Percentiles rank a stretch among this genome's conserved stretches.
These are phyloP conservation scores for Suillus tomentosus DNA, from an alignment of 768 basidiomycete species.

Conservation along the genomic window DNA sequence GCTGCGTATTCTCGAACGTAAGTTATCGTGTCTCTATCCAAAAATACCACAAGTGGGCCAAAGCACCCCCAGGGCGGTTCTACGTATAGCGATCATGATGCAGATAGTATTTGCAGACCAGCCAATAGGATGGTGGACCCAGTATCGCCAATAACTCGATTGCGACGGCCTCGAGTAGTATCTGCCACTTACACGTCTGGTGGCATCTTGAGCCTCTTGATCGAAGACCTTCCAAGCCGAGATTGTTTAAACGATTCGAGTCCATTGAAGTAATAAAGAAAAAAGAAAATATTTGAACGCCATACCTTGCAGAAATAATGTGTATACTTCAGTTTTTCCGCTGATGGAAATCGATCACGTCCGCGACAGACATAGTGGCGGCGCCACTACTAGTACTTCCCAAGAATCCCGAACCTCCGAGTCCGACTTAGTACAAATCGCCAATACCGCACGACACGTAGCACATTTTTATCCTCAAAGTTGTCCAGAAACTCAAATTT, in stretches of 20 bases:
- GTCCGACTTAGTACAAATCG: not conserved
- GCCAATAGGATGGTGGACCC: not conserved
- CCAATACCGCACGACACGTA: not conserved
- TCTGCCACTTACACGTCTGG: not conserved
- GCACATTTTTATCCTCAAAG: not conserved
- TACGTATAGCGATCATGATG: not conserved
- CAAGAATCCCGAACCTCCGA: not conserved
- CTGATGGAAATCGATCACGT: not conserved
- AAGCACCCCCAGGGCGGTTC: not conserved
- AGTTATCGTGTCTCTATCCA: conserved; percentile 12
- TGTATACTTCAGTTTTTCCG: not conserved
- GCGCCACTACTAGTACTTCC: too few relatives aligned
- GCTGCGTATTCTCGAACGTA: conserved; percentile 62
- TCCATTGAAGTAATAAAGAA: not conserved
- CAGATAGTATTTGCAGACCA: not conserved
- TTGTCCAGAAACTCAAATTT: not conserved
- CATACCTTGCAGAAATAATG: not conserved
- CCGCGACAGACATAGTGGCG: not conserved
- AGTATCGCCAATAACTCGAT: not conserved
- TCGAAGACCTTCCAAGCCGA: not conserved
- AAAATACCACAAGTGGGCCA: too few relatives aligned
- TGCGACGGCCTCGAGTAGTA: not conserved
- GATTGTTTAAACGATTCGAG: not conserved
- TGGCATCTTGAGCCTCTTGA: not conserved
- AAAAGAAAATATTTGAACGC: not conserved